Conservation (phyloP, 106 monocot genomes). For the Allium cepa region DNA sequence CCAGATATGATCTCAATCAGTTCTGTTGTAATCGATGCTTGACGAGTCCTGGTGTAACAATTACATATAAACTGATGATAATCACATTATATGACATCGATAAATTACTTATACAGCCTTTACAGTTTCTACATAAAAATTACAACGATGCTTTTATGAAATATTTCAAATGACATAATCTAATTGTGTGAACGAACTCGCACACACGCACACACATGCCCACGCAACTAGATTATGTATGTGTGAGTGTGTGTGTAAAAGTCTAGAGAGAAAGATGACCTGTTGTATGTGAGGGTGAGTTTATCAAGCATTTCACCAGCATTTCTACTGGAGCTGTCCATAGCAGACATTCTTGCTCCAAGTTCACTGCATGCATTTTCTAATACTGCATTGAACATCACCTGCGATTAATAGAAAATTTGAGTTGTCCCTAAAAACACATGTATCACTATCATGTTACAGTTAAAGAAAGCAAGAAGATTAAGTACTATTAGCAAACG, state of each 20-base stretch:
- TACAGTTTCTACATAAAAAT: too few species aligned
- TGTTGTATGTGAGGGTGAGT: constrained; percentile 92
- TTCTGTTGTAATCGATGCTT: constrained; percentile 96
- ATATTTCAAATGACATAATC: too few species aligned
- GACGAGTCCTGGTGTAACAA: constrained; percentile 65
- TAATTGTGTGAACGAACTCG: too few species aligned
- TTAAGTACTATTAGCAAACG: background rate
- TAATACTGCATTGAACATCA: constrained; percentile 70
- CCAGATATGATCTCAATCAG: constrained; percentile 95
- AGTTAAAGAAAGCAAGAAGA: background rate
- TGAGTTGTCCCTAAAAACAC: background rate
- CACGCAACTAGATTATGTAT: too few species aligned
- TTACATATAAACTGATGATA: background rate
- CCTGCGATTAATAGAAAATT: constrained; percentile 24
- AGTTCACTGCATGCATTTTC: constrained; percentile 96
- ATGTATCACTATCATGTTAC: background rate
- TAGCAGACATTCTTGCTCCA: constrained; percentile 97
- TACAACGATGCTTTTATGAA: too few species aligned
- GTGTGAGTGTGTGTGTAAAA: too few species aligned
- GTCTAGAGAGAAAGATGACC: constrained; percentile 28
- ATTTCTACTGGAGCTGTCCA: constrained; percentile 98
- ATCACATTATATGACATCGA: too few species aligned
- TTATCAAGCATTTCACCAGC: constrained; percentile 99
- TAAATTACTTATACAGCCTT: too few species aligned
- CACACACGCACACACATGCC: too few species aligned